A percentile compares a stretch with the other conserved stretches of the same genome.
Evolutionary conservation across 83 land plant species (phyloP).

Genomic region (Thuja plicata): DNA sequence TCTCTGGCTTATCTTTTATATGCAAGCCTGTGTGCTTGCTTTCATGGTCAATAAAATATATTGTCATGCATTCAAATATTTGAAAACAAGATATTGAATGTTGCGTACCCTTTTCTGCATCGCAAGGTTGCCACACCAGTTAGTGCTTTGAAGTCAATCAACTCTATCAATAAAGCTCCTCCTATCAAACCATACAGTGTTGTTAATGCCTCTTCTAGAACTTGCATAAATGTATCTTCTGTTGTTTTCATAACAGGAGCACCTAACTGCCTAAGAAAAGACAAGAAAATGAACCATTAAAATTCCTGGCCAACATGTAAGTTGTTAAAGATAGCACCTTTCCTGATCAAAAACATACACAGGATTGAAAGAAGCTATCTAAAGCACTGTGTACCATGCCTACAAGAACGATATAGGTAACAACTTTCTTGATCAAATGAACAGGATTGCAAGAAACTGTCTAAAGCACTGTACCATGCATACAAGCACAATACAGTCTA

Average conservation of each 20-base stretch:
- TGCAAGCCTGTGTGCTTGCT: not conserved
- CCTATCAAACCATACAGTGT: constrained; percentile 26
- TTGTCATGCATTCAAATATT: not conserved
- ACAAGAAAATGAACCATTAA: not conserved
- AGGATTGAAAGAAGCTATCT: not conserved
- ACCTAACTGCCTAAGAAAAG: constrained; percentile 16
- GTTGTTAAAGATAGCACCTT: not conserved
- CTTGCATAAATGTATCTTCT: constrained; percentile 17
- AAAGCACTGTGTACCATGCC: not conserved
- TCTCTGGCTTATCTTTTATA: not conserved
- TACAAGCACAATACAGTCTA: not conserved
- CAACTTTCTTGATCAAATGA: not conserved
- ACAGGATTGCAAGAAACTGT: not conserved
- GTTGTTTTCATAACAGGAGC: constrained; percentile 1
- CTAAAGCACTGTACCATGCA: constrained; percentile 7
- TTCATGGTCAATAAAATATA: not conserved
- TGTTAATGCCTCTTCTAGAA: constrained; percentile 26
- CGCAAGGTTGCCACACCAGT: constrained; percentile 21
- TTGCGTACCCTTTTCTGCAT: constrained; percentile 22
- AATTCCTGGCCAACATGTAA: not conserved
- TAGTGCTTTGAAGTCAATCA: constrained; percentile 19
- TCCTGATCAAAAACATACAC: not conserved
- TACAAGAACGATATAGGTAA: not conserved
- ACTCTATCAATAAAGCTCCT: constrained; percentile 22
- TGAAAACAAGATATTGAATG: not conserved